Evolutionary conservation across 148 eudicot species (phyloP), one percentile per base, ranked within the genome.

Genomic region (Nepenthes gracilis): DNA sequence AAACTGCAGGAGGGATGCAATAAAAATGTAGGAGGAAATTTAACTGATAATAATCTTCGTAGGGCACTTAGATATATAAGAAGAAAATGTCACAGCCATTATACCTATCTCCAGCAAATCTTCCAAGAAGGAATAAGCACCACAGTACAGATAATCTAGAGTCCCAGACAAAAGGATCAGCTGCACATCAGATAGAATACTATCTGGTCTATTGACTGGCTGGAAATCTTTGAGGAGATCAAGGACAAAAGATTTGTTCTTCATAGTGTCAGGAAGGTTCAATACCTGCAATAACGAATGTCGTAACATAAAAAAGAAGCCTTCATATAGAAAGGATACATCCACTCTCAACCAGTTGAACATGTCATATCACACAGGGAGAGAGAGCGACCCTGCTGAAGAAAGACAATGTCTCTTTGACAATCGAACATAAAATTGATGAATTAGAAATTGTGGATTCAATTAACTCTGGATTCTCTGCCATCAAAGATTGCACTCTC

Each of bases 191-290:
- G 66, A 45, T 53, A 80, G 67, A 49, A 69, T 61, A 58, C 69
- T 57, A 57, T 72, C 76, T 43, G 67, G 51, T 48, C 67, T 56
- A 48, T 74, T 56, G 53, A 47, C 65, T 33, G 87, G 77, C 76
- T 77, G 84, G 64, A 83, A 77, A 36, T 76, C 77, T 66, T 64
- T 74, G 12, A 83, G 79, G 52, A 83, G 73, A 66, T 70, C 76
- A 38, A 75, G 57, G 9, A 80, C 70, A 50, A 59, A 36, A 14
- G 68, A 43, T 36, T 72, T 70, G 15, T 75, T 79, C 36, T 40
- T 67, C 72, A 64, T 64, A 67, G 72, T 47, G 62, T 73, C 75
- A 40, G 82, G 74, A 54, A 75, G 70, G 65, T 66, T 72, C 43
- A 80, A 56, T 66, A 83, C 71, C 87, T 83, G 80, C 64, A 63